Evolutionary conservation across 169 alveolate genomes (phyloP), one percentile per base, ranked within the genome.

Genomic region (Plasmodium inui): DNA sequence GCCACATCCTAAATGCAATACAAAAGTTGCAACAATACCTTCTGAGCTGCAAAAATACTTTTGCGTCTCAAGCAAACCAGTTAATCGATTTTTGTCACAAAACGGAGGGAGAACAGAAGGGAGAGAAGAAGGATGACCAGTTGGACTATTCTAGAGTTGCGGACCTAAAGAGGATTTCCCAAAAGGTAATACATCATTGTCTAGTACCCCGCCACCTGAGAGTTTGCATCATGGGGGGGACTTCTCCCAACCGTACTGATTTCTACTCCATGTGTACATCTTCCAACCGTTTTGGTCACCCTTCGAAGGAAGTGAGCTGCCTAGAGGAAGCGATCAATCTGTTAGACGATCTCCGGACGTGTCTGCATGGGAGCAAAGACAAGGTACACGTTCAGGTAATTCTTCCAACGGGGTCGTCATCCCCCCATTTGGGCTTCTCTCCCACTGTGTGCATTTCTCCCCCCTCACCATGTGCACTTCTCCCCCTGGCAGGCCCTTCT

Each of bases 291-390:
- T 28, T 17, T 28, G 37, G 6, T 0, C 76, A 22, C 30, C 57
- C n/a, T 41, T 83, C 70, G 50, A 44, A 85, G 93, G 81, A 73
- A 85, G 70, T 73, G 44, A 76, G 7, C 30, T 74, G 1, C 46
- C 46, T 85, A 3, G 93, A 74, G 82, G 93, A 76, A 85, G 46
- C 30, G 30, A 74, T 76, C 19, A 34, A 32, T 74, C 70, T 76
- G 46, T 53, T 76, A 30, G 78, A 26, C 41, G 39, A 55, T 14
- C 67, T 85, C 55, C 37, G 79, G 44, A 53, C 12, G 8, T 22
- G 19, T 2, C 79, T 74, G 74, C 7, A 12, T 5, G 41, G 81
- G 39, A 85, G 37, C 28, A 71, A 74, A 34, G 85, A 85, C 78
- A 50, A 34, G 22, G 76, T 28, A 55, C 5, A n/a, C 19, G 81